Evolutionary conservation across 1,284 basidiomycete genomes (phyloP).

Genomic region (Leccinum subrobustum): DNA sequence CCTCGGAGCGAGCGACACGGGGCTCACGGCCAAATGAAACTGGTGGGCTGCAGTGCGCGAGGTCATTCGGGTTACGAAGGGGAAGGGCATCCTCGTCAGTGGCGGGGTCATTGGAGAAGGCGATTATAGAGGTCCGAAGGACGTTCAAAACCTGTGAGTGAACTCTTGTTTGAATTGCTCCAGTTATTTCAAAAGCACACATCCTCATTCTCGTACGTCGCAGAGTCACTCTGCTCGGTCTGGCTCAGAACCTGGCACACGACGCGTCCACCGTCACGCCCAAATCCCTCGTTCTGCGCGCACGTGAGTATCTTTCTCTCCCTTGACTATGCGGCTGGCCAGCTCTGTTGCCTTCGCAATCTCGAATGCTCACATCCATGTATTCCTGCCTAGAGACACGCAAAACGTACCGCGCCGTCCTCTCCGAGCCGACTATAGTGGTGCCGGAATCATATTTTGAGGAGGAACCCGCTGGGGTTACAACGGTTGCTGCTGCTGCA

Average conservation of each 20-base stretch:
- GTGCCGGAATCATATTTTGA: constrained; percentile 38
- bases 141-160: constrained; percentile 73
- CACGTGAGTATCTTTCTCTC: constrained; percentile 52
- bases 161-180: not conserved
- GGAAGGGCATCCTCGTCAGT: constrained; percentile 68
- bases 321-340: not conserved
- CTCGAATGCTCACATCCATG: not conserved
- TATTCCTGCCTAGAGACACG: constrained; percentile 44
- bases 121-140: constrained; percentile 65
- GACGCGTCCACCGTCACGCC: constrained; percentile 58
- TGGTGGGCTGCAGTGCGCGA: constrained; percentile 83
- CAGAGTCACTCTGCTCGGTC: constrained; percentile 63
- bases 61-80: constrained; percentile 72
- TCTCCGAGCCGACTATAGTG: constrained; percentile 68
- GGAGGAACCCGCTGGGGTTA: not conserved
- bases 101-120: constrained; percentile 56
- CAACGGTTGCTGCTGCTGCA: not conserved
- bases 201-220: not conserved
- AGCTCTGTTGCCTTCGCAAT: not conserved
- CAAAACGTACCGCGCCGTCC: constrained; percentile 63
- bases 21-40: constrained; percentile 60
- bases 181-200: not conserved
- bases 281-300: constrained; percentile 65
- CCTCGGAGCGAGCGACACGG: constrained; percentile 51
- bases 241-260: constrained; percentile 65